These are phyloP conservation scores for Tympanopsis confertula DNA, from an alignment of 2,329 filamentous ascomycete genomes.

Conservation along the genomic window DNA sequence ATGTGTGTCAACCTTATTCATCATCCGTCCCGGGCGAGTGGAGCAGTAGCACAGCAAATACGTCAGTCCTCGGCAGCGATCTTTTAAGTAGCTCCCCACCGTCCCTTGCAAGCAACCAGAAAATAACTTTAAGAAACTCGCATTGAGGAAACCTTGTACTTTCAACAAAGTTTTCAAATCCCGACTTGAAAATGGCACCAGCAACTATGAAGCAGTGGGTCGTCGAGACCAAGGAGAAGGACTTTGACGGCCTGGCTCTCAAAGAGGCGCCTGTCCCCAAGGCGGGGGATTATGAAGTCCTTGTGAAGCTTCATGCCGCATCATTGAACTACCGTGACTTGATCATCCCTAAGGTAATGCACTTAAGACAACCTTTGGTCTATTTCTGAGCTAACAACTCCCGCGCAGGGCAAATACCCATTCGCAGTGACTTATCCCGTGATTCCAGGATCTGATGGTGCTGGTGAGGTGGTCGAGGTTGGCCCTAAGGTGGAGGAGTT, in stretches of 20 bases:
- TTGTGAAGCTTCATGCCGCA: conserved; percentile 49
- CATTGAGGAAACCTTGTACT: too few relatives aligned
- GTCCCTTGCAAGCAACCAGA: too few relatives aligned
- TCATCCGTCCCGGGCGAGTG: too few relatives aligned
- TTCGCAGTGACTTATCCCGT: conserved; percentile 28
- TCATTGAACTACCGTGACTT: conserved; percentile 44
- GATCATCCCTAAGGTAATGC: conserved; percentile 27
- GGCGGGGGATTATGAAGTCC: conserved; percentile 58
- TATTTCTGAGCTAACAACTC: neutral
- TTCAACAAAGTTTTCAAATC: too few relatives aligned
- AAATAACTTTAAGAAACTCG: too few relatives aligned
- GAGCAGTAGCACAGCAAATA: too few relatives aligned
- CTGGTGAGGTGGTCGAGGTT: conserved; percentile 27
- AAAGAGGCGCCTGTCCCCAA: conserved; percentile 41
- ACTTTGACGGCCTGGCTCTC: conserved; percentile 48
- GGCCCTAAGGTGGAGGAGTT: conserved; percentile 32
- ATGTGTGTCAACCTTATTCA: too few relatives aligned
- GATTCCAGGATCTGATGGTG: conserved; percentile 17
- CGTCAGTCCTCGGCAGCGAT: too few relatives aligned
- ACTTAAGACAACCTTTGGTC: conserved; percentile 1
- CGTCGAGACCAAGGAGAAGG: conserved; percentile 33
- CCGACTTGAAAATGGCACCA: conserved; percentile 11
- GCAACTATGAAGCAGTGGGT: conserved; percentile 44
- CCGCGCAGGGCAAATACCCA: conserved; percentile 27
- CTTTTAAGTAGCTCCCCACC: too few relatives aligned